Conservation (phyloP, 345 rosid genomes). For the Dipteronia sinensis region DNA sequence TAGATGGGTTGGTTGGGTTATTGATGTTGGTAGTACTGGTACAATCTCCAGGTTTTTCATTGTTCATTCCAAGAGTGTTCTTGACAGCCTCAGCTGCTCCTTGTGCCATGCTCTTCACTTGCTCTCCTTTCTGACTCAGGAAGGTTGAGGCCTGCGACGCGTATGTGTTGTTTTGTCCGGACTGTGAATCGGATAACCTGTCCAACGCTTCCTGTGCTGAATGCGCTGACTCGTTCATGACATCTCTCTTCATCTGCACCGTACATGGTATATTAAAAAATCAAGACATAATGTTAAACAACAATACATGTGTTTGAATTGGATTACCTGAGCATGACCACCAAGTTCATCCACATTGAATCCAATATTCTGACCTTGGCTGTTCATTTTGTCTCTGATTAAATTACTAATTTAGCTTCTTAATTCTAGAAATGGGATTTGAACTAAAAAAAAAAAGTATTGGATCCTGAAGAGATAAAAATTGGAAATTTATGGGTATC, state of each 20-base stretch:
- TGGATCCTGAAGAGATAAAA: neutral
- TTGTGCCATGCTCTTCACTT: constrained; percentile 33
- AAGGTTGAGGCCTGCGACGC: constrained; percentile 26
- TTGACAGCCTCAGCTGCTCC: constrained; percentile 39
- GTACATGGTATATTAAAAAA: no score
- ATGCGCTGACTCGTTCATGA: neutral
- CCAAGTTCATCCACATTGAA: neutral
- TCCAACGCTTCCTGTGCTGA: constrained; percentile 5
- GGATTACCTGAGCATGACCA: constrained; percentile 22
- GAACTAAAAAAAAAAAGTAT: neutral
- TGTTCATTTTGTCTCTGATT: constrained; percentile 10
- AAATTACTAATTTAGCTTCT: neutral
- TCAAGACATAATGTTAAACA: no score
- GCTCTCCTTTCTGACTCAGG: constrained; percentile 23
- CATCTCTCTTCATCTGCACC: constrained; percentile 14
- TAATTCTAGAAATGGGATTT: neutral
- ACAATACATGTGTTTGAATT: no score
- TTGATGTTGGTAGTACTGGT: neutral
- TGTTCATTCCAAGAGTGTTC: constrained; percentile 34
- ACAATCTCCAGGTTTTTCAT: neutral
- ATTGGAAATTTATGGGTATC: neutral
- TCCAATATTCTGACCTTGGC: neutral
- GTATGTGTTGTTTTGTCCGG: neutral
- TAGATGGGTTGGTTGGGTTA: neutral
- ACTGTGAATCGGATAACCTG: neutral